Percentiles rank a stretch among this genome's conserved stretches.
phyloP scores from a whole-genome alignment of 2,329 filamentous ascomycete species.

The Spiromastix sp. region DNA sequence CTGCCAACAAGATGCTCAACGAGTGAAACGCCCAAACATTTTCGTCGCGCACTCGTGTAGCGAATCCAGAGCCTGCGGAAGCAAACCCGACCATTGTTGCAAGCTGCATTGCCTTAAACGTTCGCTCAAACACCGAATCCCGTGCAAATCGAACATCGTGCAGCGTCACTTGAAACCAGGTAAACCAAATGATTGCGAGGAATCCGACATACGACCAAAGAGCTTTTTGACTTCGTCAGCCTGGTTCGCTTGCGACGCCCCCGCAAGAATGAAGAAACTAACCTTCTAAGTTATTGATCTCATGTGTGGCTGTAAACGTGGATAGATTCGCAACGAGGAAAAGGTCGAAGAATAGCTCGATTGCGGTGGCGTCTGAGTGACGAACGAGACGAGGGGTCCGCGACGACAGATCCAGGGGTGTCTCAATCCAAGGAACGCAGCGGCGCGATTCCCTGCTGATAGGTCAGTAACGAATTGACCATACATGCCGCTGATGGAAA shows the following conservation, averaged over 20 bases:
- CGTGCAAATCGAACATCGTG: constrained; percentile 57
- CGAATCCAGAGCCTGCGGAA: constrained; percentile 43
- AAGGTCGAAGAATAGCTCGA: constrained; percentile 50
- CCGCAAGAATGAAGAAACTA: neutral
- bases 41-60: constrained; percentile 28
- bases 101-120: constrained; percentile 49
- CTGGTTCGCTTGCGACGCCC: constrained; percentile 8
- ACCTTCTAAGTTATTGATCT: constrained; percentile 38
- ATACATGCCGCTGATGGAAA: constrained; percentile 5
- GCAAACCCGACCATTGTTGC: constrained; percentile 57
- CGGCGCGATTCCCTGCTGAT: constrained; percentile 9
- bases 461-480: neutral
- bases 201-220: constrained; percentile 41
- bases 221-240: constrained; percentile 19
- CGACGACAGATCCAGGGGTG: constrained; percentile 21
- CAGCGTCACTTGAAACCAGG: constrained; percentile 53
- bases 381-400: constrained; percentile 27
- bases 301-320: constrained; percentile 48
- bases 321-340: constrained; percentile 56
- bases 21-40: constrained; percentile 36
- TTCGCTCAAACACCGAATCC: constrained; percentile 54
- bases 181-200: constrained; percentile 55
- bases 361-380: constrained; percentile 42
- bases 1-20: constrained; percentile 35
- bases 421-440: constrained; percentile 24